phyloP scores from a whole-genome alignment of 352 stramenopile species.

The Pythium utonaiense region DNA sequence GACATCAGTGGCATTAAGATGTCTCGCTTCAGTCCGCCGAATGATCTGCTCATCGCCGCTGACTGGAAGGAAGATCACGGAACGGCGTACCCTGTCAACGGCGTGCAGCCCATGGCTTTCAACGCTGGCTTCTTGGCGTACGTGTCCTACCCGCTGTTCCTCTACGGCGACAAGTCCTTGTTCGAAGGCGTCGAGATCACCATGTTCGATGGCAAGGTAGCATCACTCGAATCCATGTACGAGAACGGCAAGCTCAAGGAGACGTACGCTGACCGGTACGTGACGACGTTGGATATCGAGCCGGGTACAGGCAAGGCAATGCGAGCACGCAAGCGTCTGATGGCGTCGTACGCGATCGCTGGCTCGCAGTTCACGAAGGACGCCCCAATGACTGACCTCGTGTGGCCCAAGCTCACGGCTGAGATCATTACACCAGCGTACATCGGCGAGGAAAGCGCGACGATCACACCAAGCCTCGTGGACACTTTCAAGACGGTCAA shows the following conservation, averaged over 20 bases:
- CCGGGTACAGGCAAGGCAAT: constrained; percentile 59
- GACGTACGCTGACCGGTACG: constrained; percentile 36
- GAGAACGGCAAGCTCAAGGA: constrained; percentile 37
- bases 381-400: constrained; percentile 50
- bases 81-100: constrained; percentile 54
- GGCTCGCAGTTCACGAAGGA: constrained; percentile 29
- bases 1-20: constrained; percentile 42
- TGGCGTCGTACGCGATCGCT: constrained; percentile 45
- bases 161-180: constrained; percentile 55
- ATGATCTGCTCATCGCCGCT: constrained; percentile 34
- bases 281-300: constrained; percentile 62
- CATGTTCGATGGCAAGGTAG: constrained; percentile 34
- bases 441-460: constrained; percentile 46
- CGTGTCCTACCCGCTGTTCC: constrained; percentile 64
- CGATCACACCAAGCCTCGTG: constrained; percentile 36
- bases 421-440: constrained; percentile 58
- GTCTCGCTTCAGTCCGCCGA: constrained; percentile 42
- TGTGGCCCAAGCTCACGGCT: constrained; percentile 39
- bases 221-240: constrained; percentile 38
- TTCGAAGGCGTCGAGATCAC: constrained; percentile 51
- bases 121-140: constrained; percentile 64
- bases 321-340: constrained; percentile 48
- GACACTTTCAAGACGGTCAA: constrained; percentile 45
- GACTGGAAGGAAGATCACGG: constrained; percentile 33
- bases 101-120: constrained; percentile 64